Evolutionary conservation across 495 filamentous ascomycete species (phyloP).

Genomic region (Neurospora pannonica): DNA sequence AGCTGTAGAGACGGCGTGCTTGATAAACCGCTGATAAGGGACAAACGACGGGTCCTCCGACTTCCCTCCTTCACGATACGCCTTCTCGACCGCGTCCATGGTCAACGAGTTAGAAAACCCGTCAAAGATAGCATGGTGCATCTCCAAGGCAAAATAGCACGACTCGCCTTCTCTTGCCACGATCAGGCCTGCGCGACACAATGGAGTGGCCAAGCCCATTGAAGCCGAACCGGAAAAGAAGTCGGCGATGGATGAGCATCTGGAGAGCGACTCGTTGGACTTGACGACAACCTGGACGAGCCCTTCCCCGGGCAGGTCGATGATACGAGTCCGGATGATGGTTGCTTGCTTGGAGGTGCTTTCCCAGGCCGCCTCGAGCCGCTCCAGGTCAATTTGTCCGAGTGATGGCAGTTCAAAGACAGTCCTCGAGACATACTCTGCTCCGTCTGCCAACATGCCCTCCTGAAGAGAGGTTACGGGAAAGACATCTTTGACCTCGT

Average conservation of each 20-base stretch:
- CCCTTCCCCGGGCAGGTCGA: slow-evolving; percentile 12
- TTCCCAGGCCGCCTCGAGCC: slow-evolving; percentile 41
- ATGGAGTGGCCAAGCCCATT: neutral
- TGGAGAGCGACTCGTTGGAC: neutral
- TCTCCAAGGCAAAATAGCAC: slow-evolving; percentile 40
- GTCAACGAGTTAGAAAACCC: slow-evolving; percentile 25
- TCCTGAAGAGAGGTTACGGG: slow-evolving; percentile 50
- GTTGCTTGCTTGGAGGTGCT: slow-evolving; percentile 15
- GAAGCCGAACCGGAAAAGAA: neutral
- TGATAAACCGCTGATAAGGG: neutral
- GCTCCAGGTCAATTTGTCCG: slow-evolving; percentile 26
- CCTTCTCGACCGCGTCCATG: neutral
- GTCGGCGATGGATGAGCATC: neutral
- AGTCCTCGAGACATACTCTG: slow-evolving; percentile 32
- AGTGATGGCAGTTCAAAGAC: slow-evolving; percentile 30
- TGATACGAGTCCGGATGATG: slow-evolving; percentile 61
- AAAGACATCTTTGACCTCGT: slow-evolving; percentile 46
- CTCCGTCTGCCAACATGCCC: slow-evolving; percentile 13
- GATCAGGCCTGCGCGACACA: neutral
- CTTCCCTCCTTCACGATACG: neutral
- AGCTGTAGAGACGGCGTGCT: neutral
- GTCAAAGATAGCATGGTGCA: slow-evolving; percentile 58
- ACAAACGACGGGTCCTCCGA: neutral
- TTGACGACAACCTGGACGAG: slow-evolving; percentile 11
- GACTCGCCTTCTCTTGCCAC: neutral